Evolutionary conservation across 2,329 filamentous ascomycete species (phyloP), one percentile per base, ranked within the genome.

Genomic region (Fusarium sp.): DNA sequence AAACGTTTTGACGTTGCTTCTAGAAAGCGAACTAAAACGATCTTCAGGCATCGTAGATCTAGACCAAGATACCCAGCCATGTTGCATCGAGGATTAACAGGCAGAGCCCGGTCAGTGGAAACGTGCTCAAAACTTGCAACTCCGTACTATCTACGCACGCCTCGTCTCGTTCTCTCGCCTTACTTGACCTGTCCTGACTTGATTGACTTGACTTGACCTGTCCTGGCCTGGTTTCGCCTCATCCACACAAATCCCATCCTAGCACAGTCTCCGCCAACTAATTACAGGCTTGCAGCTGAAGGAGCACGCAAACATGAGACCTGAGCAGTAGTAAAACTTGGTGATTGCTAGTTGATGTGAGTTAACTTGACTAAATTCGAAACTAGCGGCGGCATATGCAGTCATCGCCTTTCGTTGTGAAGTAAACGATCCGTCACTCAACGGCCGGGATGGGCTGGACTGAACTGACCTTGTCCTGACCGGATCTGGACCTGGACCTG

Each of bases 1-100:
- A 48, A 60, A 61, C 28, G 58, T 31, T 49, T 18, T 61, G 49
- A 52, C 18, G 23, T 52, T 52, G 31, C 48, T 65, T 61, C 52
- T 66, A 37, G 61, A 65, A 56, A 53, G 21, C 43, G n/a, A 34
- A 30, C 43, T 45, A 43, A 54, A 41, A 41, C 44, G 62, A 65
- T 66, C 61, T 61, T 49, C 54, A 50, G 54, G 48, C 62, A 65
- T 65, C 61, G 42, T 39, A 66, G 62, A 65, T 65, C 62, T 54
- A n/a, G 37, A 46, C 48, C 18, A 39, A 41, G 31, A 37, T 37
- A 37, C 42, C 28, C 25, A 50, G 45, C n/a, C 34, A 48, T 51
- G 63, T 49, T 53, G 37, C 30, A 37, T 39, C 21, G 23, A 39
- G n/a, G 30, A 18, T 46, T 54, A 26, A 13, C 41, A 39, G n/a